A percentile compares a stretch with the other conserved stretches of the same genome.
These are phyloP conservation scores for Daldinia bambusicola DNA, from an alignment of 495 filamentous ascomycete genomes.

Conservation along the genomic window DNA sequence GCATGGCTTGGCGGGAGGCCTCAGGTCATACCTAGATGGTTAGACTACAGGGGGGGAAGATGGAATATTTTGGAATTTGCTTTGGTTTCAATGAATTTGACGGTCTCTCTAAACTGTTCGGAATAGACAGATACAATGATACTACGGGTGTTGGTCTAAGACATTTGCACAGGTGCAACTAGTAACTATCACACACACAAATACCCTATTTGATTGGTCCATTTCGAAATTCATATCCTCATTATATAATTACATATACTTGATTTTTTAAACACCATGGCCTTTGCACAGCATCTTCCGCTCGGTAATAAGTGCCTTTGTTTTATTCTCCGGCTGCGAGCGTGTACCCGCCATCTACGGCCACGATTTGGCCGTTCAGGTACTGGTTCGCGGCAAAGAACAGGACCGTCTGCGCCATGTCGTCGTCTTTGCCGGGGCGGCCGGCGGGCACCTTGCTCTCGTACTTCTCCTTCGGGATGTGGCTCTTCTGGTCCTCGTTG, in stretches of 20 bases:
- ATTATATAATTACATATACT: background rate
- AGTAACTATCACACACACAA: too few species aligned
- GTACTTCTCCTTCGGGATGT: constrained; percentile 69
- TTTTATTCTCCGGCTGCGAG: constrained; percentile 39
- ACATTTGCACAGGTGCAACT: background rate
- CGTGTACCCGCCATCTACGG: constrained; percentile 70
- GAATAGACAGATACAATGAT: background rate
- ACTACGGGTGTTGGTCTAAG: background rate
- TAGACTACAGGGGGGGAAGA: too few species aligned
- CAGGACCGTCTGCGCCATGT: constrained; percentile 76
- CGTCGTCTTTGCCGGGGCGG: constrained; percentile 74
- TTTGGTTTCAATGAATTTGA: too few species aligned
- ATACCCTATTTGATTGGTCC: background rate
- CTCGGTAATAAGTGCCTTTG: background rate
- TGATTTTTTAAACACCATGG: background rate
- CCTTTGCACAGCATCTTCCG: background rate
- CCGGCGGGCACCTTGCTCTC: constrained; percentile 65
- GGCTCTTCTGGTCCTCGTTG: constrained; percentile 70
- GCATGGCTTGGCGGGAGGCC: background rate
- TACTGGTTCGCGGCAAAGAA: constrained; percentile 75
- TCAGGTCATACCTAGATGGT: too few species aligned
- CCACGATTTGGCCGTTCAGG: constrained; percentile 73
- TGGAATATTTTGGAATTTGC: too few species aligned
- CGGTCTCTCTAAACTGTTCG: background rate
- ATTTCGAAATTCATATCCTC: background rate